phyloP scores from a whole-genome alignment of 2,329 filamentous ascomycete species.

The Incumbomyces delicatus region DNA sequence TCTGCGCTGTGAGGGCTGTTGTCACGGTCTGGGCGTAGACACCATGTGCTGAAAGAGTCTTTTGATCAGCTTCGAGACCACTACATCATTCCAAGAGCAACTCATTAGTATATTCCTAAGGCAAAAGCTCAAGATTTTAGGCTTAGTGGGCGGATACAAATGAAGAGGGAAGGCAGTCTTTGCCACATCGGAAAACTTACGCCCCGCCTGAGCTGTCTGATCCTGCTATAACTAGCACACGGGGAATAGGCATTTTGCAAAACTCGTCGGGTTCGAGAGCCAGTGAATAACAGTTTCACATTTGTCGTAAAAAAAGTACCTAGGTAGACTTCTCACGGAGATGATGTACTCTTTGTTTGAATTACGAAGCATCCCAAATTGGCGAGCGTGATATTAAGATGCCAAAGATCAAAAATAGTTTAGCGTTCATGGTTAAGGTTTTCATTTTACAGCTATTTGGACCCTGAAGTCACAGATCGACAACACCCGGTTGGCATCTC shows the following conservation, averaged over 20 bases:
- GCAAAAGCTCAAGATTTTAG: constrained; percentile 11
- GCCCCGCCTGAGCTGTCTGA: constrained; percentile 88
- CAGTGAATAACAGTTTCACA: too few relatives aligned
- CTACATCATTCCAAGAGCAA: constrained; percentile 36
- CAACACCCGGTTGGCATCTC: too few relatives aligned
- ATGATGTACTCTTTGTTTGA: too few relatives aligned
- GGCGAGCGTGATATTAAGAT: too few relatives aligned
- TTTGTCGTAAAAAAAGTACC: too few relatives aligned
- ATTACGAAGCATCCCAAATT: too few relatives aligned
- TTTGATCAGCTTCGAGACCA: constrained; percentile 90
- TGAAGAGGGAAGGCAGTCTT: constrained; percentile 3
- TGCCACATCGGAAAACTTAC: constrained; percentile 39
- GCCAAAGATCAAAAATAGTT: too few relatives aligned
- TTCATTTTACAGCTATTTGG: too few relatives aligned
- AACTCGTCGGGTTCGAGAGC: too few relatives aligned
- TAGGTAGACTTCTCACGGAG: too few relatives aligned
- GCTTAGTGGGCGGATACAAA: constrained; percentile 7
- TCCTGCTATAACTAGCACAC: constrained; percentile 73
- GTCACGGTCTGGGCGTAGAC: constrained; percentile 96
- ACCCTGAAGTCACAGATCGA: too few relatives aligned
- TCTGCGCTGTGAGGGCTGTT: constrained; percentile 90
- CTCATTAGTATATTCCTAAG: constrained; percentile 5
- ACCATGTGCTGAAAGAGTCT: constrained; percentile 81
- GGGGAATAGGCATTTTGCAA: constrained; percentile 30
- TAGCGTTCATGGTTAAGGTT: too few relatives aligned